A percentile compares a stretch with the other conserved stretches of the same genome.
These are phyloP conservation scores for Xylaria sp. DNA, from an alignment of 2,329 filamentous ascomycete genomes.

Conservation along the genomic window DNA sequence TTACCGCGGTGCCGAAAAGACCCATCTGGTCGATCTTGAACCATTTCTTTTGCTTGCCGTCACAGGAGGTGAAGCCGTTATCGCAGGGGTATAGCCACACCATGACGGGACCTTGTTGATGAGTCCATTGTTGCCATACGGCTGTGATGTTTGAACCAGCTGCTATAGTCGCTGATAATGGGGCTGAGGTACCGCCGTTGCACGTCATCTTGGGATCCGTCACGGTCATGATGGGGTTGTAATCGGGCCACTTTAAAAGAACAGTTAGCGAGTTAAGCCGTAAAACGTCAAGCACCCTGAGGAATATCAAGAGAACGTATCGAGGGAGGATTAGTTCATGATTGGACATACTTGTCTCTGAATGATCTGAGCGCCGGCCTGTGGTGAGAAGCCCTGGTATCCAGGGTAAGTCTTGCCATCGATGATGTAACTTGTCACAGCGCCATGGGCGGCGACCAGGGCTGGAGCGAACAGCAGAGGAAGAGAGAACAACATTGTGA, in stretches of 20 bases:
- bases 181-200: slow-evolving; percentile 64
- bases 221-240: slow-evolving; percentile 64
- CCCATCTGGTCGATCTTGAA: slow-evolving; percentile 70
- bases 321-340: neutral
- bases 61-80: slow-evolving; percentile 59
- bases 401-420: slow-evolving; percentile 57
- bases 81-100: slow-evolving; percentile 67
- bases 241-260: slow-evolving; percentile 59
- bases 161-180: slow-evolving; percentile 56
- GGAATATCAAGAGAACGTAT: too few species aligned
- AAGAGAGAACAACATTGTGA: slow-evolving; percentile 46
- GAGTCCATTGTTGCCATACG: slow-evolving; percentile 68
- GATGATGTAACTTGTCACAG: slow-evolving; percentile 61
- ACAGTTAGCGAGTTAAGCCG: neutral
- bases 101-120: slow-evolving; percentile 68
- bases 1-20: slow-evolving; percentile 57
- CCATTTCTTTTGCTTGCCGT: slow-evolving; percentile 64
- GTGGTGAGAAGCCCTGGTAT: slow-evolving; percentile 62
- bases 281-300: neutral
- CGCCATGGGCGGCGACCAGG: slow-evolving; percentile 51
- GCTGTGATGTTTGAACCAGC: slow-evolving; percentile 62
- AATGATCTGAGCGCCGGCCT: slow-evolving; percentile 62
- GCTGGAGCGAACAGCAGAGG: slow-evolving; percentile 46
- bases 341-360: slow-evolving; percentile 57
- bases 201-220: slow-evolving; percentile 64